These are phyloP conservation scores for Pichia thaimueangensis DNA, from an alignment of 805 yeast genomes.

Conservation along the genomic window DNA sequence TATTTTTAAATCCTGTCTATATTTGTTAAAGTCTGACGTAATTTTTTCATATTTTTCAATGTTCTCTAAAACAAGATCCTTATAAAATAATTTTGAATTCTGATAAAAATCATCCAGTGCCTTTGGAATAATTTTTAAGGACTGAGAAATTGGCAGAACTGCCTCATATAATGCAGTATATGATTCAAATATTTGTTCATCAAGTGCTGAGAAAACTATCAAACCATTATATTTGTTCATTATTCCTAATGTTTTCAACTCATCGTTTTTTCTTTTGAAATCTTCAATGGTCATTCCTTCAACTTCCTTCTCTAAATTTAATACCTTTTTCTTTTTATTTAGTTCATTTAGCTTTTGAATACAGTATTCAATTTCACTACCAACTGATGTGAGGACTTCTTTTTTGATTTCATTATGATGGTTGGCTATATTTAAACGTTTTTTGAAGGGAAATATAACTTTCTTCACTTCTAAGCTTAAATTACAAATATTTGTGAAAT, in stretches of 20 bases:
- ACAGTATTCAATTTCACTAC: slow-evolving; percentile 18
- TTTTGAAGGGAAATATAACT: slow-evolving; percentile 25
- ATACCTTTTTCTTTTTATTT: slow-evolving; percentile 30
- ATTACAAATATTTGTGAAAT: slow-evolving; percentile 30
- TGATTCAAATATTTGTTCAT: slow-evolving; percentile 12
- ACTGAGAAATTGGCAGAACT: slow-evolving; percentile 46
- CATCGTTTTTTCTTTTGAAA: slow-evolving; percentile 4
- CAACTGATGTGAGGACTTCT: slow-evolving; percentile 37
- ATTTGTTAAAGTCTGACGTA: slow-evolving; percentile 34
- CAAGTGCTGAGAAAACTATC: slow-evolving; percentile 1
- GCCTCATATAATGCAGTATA: slow-evolving; percentile 37
- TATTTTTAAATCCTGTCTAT: slow-evolving; percentile 35
- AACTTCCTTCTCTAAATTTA: slow-evolving; percentile 30
- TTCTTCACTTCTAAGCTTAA: slow-evolving; percentile 23
- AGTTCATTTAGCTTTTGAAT: slow-evolving; percentile 13
- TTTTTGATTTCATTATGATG: slow-evolving; percentile 40
- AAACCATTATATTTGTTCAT: slow-evolving; percentile 1
- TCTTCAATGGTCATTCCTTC: background rate
- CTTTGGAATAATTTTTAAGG: slow-evolving; percentile 46
- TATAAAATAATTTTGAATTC: slow-evolving; percentile 25
- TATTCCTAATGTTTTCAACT: background rate
- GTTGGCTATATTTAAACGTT: slow-evolving; percentile 33
- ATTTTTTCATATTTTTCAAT: slow-evolving; percentile 35
- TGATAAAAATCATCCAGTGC: slow-evolving; percentile 39
- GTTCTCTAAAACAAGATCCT: slow-evolving; percentile 28